Base-by-base conservation (phyloP, 208 protist species). In the Acanthamoeba culbertsoni region DNA sequence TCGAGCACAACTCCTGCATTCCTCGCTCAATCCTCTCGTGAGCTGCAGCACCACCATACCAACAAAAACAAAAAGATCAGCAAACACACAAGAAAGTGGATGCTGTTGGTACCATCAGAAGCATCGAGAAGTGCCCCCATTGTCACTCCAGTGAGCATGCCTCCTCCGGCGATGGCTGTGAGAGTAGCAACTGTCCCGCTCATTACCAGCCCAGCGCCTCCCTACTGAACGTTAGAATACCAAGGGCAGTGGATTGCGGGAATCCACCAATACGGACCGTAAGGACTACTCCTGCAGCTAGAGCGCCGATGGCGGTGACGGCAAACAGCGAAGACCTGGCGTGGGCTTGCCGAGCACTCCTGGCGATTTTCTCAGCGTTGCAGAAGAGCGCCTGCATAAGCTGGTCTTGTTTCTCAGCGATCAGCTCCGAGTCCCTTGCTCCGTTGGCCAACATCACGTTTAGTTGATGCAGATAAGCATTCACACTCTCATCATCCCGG, bases 21-120 rank as follows among this genome's bases (percentile, higher is more conserved):
- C 73, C 26, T 43, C 31, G 33, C 73, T 86, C 73, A 33, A 86
- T 57, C 73, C 55, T 86, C 46, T 86, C 73, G 43, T 86, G 73
- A 20, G 73, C 71, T 82, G 71, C 12, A 0, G 16, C 23, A 31
- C 7, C 35, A 51, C 4, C n/a, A 3, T 33, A 18, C 12, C 12
- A n/a, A 16, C 7, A 6, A 4, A 6, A 28, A 12, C 0, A 0
- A 23, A 28, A 31, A 46, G 40, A 2, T 18, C 35, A 26, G 35
- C 1, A 5, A 35, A 35, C 33, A 4, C 31, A 71, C 26, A 2
- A 65, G 57, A 71, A 40, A 33, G 40, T 14, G 31, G 1, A 10
- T 4, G 7, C 1, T 26, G 12, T 20, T 33, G 31, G 71, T 82
- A 82, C 71, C 73, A 57, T 86, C 73, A 23, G 73, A 86, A 33